Evolutionary conservation across 2,329 filamentous ascomycete species (phyloP), one percentile per base, ranked within the genome.

Genomic region (Hortaea werneckii): DNA sequence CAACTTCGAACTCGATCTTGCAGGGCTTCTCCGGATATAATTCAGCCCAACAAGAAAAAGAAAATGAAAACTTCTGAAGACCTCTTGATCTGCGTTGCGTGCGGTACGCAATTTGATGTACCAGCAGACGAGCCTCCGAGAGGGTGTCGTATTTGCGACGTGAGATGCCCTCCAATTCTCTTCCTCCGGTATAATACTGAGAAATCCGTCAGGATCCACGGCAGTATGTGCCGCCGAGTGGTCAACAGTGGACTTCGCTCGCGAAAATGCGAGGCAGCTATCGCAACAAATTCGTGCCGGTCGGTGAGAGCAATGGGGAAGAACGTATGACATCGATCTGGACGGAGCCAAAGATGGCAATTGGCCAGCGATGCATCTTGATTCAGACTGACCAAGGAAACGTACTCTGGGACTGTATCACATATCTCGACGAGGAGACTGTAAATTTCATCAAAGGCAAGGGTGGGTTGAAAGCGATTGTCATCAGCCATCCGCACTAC

Each of bases 321-420:
- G 48, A 60, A 1, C 58, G 61, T 3, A 65, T 75, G 43, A 68
- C 61, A 56, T 72, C 65, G 50, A 67, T 75, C 44, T 62, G 53
- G 47, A 73, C 71, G 1, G 62, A 64, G 35, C 68, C 68, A 5
- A 70, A 70, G 42, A 52, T 88, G 49, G 85, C 71, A 44, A 92
- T 92, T 51, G 85, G 85, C 1, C 82, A 92, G 64, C 75, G 86
- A 29, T 80, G 80, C 13, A 74, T 88, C 40, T 68, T 94, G 2
- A 67, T 90, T 9, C 70, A 74, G 42, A 86, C 83, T 0, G 69
- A 76, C 0, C 48, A 64, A 0, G 85, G 85, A 0, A 89, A 89
- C 59, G 65, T 92, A 1, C 75, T 92, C 1, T 94, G 86, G 86
- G 87, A 92, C 64, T 79, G 83, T 50, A 70, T 92, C 46, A 75